Base-by-base conservation (phyloP, 2,329 filamentous ascomycete genomes). In the Aspergillus unguis region DNA sequence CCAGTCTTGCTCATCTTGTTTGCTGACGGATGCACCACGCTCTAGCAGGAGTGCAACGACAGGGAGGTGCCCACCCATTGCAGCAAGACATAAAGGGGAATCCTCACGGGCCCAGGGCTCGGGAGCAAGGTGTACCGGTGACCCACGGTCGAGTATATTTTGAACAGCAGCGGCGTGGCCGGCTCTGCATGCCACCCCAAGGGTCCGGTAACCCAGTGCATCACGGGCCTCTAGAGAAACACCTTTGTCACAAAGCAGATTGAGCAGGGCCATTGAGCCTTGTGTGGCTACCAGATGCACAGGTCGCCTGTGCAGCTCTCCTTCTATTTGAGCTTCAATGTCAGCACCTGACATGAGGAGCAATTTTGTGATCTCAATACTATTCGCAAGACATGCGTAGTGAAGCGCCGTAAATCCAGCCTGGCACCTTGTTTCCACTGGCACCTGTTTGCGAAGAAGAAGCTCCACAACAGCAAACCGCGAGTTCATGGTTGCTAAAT, bases 401-500 rank as follows among this genome's bases (percentile, higher is more conserved):
- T 74, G 71, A 36, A 74, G 63, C 2, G 70, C 57, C 23, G 65
- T 64, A 9, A 69, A 55, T 2, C 63, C 64, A 9, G 60, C 54
- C 2, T 50, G 54, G 48, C 71, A 73, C 38, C 57, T 59, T n/a
- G 50, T 52, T 45, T 72, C 66, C 6, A 71, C 44, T 2, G 60
- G 49, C 11, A 63, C 60, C 4, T 56, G 62, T 47, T 63, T 72
- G 23, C 71, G 69, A 6, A 72, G 56, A 7, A 74, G 62, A 1
- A 68, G 52, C 33, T 74, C 71, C 9, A 69, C 68, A 10, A 71
- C 70, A 6, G 65, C 65, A 55, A 73, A 74, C 23, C 66, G 64
- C 5, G 66, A 63, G 25, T 67, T 62, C 55, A 70, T 65, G 3
- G 65, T 61, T 23, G 70, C 71, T 10, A 73, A 59, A 46, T 73